Conservation (phyloP, 768 basidiomycete genomes). For the Sutorius australiensis region DNA sequence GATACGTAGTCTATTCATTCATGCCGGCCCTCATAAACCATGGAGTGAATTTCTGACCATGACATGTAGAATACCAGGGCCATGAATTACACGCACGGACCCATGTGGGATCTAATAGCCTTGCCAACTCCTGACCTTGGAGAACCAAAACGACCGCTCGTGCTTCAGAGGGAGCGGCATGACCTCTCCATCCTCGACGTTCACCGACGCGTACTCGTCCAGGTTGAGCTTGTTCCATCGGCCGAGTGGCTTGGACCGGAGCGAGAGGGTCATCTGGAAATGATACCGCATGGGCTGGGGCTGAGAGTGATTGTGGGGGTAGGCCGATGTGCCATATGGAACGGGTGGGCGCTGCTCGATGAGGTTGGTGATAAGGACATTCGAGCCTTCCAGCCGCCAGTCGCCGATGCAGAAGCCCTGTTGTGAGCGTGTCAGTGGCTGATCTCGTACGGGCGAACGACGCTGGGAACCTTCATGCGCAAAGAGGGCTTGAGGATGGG, state of each 20-base stretch:
- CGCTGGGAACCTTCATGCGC: constrained; percentile 62
- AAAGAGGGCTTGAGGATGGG: constrained; percentile 71
- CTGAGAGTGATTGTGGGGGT: constrained; percentile 7
- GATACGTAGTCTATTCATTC: not conserved
- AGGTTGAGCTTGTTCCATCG: constrained; percentile 83
- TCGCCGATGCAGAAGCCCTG: constrained; percentile 71
- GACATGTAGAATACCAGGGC: not conserved
- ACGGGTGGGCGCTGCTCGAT: constrained; percentile 38
- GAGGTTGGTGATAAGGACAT: constrained; percentile 60
- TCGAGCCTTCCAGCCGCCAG: constrained; percentile 66
- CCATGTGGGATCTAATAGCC: constrained; percentile 14
- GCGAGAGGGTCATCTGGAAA: constrained; percentile 68
- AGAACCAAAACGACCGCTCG: constrained; percentile 92
- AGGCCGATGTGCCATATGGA: not conserved
- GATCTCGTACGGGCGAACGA: not conserved
- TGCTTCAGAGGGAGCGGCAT: constrained; percentile 70
- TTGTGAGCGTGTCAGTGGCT: constrained; percentile 1
- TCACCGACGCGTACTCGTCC: constrained; percentile 67
- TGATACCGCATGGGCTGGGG: constrained; percentile 45
- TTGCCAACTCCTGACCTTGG: constrained; percentile 73
- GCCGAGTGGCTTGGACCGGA: constrained; percentile 72
- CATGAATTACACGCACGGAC: not conserved
- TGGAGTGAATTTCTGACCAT: not conserved
- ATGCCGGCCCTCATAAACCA: not conserved
- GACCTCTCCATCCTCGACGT: constrained; percentile 70